Evolutionary conservation across 1,284 basidiomycete species (phyloP).

Genomic region (Trichosporon coremiiforme): DNA sequence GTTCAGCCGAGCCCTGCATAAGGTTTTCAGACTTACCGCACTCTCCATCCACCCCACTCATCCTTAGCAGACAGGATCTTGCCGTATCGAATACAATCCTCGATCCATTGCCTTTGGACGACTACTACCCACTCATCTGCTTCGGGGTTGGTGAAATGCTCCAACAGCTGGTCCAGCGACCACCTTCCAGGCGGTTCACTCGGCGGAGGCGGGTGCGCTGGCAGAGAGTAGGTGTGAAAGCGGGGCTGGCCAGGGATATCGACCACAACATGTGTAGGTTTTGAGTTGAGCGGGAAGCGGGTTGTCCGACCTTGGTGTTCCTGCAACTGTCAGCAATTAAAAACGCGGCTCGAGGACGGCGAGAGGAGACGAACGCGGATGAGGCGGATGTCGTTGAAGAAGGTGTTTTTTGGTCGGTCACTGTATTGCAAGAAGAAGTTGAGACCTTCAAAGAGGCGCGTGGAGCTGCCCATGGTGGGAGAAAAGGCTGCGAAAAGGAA

Average conservation of each 20-base stretch:
- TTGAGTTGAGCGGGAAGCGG: slow-evolving; percentile 3
- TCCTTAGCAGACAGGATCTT: background rate
- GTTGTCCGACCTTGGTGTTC: background rate
- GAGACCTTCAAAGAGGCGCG: background rate
- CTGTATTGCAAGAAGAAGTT: background rate
- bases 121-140: background rate
- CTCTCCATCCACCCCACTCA: slow-evolving; percentile 22
- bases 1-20: background rate
- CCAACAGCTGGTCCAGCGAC: slow-evolving; percentile 22
- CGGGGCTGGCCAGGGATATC: background rate
- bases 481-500: background rate
- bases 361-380: background rate
- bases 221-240: background rate
- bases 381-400: background rate
- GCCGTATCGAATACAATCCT: background rate
- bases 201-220: background rate
- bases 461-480: background rate
- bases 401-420: background rate
- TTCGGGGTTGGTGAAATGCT: background rate
- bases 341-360: too few species aligned
- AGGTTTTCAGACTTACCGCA: background rate
- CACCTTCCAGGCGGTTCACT: background rate
- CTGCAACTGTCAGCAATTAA: background rate
- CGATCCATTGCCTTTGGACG: slow-evolving; percentile 21
- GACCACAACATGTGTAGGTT: slow-evolving; percentile 21